Base-by-base conservation (phyloP, 176 grass and related monocot genomes). In the Aegilops bicornis region DNA sequence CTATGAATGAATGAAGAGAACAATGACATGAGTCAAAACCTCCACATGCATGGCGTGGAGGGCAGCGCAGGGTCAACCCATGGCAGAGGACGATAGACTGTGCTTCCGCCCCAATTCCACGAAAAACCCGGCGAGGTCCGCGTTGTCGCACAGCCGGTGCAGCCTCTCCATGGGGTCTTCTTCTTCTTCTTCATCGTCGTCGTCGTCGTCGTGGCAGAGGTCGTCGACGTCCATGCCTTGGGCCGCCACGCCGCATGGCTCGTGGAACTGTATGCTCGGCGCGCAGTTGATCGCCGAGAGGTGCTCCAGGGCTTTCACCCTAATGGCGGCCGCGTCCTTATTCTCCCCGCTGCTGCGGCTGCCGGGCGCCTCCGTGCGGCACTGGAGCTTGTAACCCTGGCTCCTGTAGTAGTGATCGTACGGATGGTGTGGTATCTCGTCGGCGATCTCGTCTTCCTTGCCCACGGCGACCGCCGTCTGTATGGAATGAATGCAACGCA, bases 401-500 rank as follows among this genome's bases (percentile, higher is more conserved):
- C 10, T 7, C 9, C 2, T 1, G 77, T 89, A 89, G 88, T 69
- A 81, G 9, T 12, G n/a, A 1, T 68, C 69, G 60, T 75, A 82
- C 11, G 61, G 37, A 6, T 89, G 82, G 7, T 19, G 0, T 8
- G 85, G 84, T 84, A 76, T 87, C 69, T 73, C 63, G 91, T 83
- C 77, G 37, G 36, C 17, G 83, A 90, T 89, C 50, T 80, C 85
- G 11, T 23, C 37, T 17, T 42, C 70, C 87, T 40, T 81, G 77
- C 88, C 83, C 15, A 89, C 2, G 61, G 77, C 88, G 0, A 85
- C 69, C 25, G 77, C 77, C 14, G 77, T 89, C 83, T 87, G 31
- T 16, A 6, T 52, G 15, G 5, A 50, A 52, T 17, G 50, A 5
- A 54, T 54, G 3, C n/a, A 24, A 63, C 10, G 0, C 60, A n/a